phyloP scores from a whole-genome alignment of 352 stramenopile species.

The Phytophthora citrophthora region DNA sequence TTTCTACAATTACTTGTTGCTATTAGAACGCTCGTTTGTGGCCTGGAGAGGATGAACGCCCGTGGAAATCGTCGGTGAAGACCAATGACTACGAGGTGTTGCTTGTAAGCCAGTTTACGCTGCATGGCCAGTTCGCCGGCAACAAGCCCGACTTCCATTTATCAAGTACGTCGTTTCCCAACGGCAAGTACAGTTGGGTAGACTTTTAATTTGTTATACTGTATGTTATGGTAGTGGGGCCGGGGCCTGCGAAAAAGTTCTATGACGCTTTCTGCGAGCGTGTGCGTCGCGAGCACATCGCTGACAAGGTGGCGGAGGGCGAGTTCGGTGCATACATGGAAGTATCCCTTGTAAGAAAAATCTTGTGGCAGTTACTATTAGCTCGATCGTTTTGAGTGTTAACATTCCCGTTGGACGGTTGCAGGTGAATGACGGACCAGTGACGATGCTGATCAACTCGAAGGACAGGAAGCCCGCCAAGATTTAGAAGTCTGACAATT shows the following conservation, averaged over 20 bases:
- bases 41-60: conserved; percentile 58
- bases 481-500: conserved; percentile 23
- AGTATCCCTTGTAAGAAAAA: conserved; percentile 68
- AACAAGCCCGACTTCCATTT: conserved; percentile 91
- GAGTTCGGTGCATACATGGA: conserved; percentile 89
- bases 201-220: too few species aligned
- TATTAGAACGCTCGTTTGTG: conserved; percentile 80
- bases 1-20: neutral
- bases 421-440: conserved; percentile 82
- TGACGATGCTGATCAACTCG: conserved; percentile 88
- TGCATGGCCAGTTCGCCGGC: conserved; percentile 78
- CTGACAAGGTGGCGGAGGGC: conserved; percentile 79
- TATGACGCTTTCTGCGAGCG: conserved; percentile 78
- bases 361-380: neutral
- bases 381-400: conserved; percentile 3
- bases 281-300: conserved; percentile 59
- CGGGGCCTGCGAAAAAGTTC: conserved; percentile 69
- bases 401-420: conserved; percentile 9
- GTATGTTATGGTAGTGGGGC: conserved; percentile 54
- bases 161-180: conserved; percentile 54
- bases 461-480: conserved; percentile 72
- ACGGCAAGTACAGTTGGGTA: too few species aligned
- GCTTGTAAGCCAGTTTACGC: conserved; percentile 89
- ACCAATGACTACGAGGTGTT: conserved; percentile 77
- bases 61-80: conserved; percentile 76